Evolutionary conservation across 352 stramenopile species (phyloP).

Genomic region (Globisporangium recalcitrans): DNA sequence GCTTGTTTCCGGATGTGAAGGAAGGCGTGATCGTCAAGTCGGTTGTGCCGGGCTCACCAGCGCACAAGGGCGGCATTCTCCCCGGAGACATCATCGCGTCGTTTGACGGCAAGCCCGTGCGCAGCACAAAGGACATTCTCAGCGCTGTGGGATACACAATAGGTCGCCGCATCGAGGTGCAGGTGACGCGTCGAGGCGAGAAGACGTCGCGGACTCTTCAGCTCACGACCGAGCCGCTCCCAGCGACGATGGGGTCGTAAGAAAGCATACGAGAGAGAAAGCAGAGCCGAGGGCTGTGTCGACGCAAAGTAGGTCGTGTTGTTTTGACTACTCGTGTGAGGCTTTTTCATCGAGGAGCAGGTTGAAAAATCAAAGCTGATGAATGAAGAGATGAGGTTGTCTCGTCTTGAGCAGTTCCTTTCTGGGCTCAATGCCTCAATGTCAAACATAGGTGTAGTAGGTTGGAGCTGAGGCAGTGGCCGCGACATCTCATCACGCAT

Average conservation of each 20-base stretch:
- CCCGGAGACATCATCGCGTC: conserved; percentile 71
- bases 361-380: too few species aligned
- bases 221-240: conserved; percentile 61
- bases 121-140: conserved; percentile 75
- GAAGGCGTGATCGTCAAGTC: conserved; percentile 83
- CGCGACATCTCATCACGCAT: too few species aligned
- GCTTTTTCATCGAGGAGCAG: too few species aligned
- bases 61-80: conserved; percentile 68
- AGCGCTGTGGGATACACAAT: conserved; percentile 65
- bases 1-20: conserved; percentile 68
- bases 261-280: background rate
- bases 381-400: too few species aligned
- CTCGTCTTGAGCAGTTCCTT: too few species aligned
- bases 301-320: background rate
- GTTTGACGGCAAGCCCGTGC: conserved; percentile 68
- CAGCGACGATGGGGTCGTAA: conserved; percentile 22
- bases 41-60: conserved; percentile 68
- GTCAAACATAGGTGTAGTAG: too few species aligned
- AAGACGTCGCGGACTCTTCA: conserved; percentile 36
- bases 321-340: background rate
- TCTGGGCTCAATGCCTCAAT: too few species aligned
- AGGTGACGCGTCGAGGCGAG: conserved; percentile 60
- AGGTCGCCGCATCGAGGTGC: conserved; percentile 58
- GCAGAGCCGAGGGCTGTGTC: too few species aligned
- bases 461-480: too few species aligned